phyloP scores from a whole-genome alignment of 169 alveolate genomes.

The Plasmodium coatneyi region DNA sequence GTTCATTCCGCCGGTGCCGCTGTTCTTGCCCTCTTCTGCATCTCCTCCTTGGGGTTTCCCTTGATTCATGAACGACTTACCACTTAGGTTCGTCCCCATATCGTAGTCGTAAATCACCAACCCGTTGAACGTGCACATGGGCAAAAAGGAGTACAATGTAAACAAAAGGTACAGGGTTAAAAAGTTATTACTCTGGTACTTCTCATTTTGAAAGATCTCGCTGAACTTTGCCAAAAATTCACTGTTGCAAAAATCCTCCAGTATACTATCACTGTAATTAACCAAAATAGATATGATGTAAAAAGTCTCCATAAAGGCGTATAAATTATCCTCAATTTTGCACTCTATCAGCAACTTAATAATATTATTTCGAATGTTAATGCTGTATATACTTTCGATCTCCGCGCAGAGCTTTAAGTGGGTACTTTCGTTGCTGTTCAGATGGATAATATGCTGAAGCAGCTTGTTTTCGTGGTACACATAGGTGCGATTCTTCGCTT shows the following conservation, averaged over 20 bases:
- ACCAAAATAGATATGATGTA: constrained; percentile 63
- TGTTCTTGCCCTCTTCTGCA: background rate
- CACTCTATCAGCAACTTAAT: constrained; percentile 61
- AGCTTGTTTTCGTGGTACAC: constrained; percentile 7
- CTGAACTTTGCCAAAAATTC: constrained; percentile 47
- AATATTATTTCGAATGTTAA: constrained; percentile 60
- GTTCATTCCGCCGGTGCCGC: background rate
- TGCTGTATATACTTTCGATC: constrained; percentile 69
- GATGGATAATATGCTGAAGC: constrained; percentile 25
- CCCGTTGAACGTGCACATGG: constrained; percentile 59
- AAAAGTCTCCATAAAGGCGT: constrained; percentile 75
- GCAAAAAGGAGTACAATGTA: constrained; percentile 64
- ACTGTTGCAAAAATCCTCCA: constrained; percentile 56
- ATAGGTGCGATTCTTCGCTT: background rate
- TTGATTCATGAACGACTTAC: background rate
- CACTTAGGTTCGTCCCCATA: constrained; percentile 16
- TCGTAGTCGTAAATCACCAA: constrained; percentile 48
- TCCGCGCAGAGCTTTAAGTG: constrained; percentile 50
- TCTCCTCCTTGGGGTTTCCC: background rate
- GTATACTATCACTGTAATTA: constrained; percentile 55
- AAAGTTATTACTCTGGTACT: constrained; percentile 45
- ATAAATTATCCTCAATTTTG: constrained; percentile 71
- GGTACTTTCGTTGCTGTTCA: constrained; percentile 57
- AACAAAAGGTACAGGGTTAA: constrained; percentile 55
- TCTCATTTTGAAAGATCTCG: constrained; percentile 41